Base-by-base conservation (phyloP, 108 stramenopile genomes). In the Schizochytrium sp. region DNA sequence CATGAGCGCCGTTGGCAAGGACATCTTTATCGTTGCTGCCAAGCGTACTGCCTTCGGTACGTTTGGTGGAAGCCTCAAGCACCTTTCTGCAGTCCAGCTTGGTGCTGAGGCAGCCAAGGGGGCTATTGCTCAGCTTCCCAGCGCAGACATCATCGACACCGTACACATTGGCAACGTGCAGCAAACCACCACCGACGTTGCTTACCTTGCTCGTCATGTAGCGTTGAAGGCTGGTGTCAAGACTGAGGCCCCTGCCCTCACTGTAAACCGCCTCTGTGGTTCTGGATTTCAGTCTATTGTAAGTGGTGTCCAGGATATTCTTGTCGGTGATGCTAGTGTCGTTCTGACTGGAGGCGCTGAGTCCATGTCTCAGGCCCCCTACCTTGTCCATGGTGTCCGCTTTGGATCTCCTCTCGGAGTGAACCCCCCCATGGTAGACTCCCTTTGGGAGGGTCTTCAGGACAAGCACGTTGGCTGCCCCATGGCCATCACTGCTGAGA, bases 401-500 rank as follows among this genome's bases (percentile, higher is more conserved):
- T 89, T 89, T 45, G 89, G 89, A 46, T 15, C 12, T 53, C 76
- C 76, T 42, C 61, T 90, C 46, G 89, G 87, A 57, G 57, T 53
- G 57, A 88, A 87, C 89, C 73, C 88, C 57, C 44, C 41, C 12
- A 55, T 89, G 73, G 0, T 46, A 5, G 95, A 97, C 56, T 89
- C 94, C 42, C 91, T 99, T 87, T 97, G 98, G 58, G 91, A 92
- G 41, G 98, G 97, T 8, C 90, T 98, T 56, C 98, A 98, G 12
- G 99, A 99, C 92, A 90, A 93, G 19, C 91, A 97, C 89, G 53
- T 83, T 13, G 64, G 88, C 40, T 10, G 87, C 41, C 89, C 89
- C 7, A 99, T 99, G 99, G 99, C 98, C 58, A 91, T 98, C 61
- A 99, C 99, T 61, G 99, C 99, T 8, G 99, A 99, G 72, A 99